These are phyloP conservation scores for Colletotrichum melonis DNA, from an alignment of 2,329 filamentous ascomycete species.

Conservation along the genomic window DNA sequence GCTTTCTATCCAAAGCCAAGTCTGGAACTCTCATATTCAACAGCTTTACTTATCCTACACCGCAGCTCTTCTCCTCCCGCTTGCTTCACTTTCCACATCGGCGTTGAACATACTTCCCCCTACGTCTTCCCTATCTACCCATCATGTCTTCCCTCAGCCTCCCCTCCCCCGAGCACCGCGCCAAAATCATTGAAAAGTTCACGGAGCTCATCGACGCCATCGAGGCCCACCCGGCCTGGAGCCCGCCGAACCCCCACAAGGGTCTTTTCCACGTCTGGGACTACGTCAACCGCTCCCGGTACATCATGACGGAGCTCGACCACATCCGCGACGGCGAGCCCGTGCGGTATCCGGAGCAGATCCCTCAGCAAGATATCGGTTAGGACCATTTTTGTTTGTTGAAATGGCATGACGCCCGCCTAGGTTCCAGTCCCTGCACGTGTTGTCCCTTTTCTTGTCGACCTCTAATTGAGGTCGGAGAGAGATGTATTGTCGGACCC, in stretches of 20 bases:
- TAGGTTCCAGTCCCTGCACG: background rate
- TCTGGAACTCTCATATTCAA: background rate
- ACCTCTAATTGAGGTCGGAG: too few relatives aligned
- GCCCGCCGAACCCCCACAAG: slow-evolving; percentile 41
- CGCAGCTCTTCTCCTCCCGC: background rate
- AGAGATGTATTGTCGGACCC: background rate
- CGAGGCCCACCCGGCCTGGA: slow-evolving; percentile 44
- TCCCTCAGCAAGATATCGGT: slow-evolving; percentile 44
- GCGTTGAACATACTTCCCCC: background rate
- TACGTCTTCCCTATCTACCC: too few relatives aligned
- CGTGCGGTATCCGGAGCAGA: slow-evolving; percentile 49
- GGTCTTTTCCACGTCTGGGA: slow-evolving; percentile 54
- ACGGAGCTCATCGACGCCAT: slow-evolving; percentile 43
- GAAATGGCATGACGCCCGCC: too few relatives aligned
- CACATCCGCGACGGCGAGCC: slow-evolving; percentile 48
- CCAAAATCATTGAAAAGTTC: slow-evolving; percentile 41
- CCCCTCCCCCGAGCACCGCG: slow-evolving; percentile 41
- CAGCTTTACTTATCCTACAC: background rate
- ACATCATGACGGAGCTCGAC: slow-evolving; percentile 55
- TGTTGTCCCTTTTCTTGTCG: too few relatives aligned
- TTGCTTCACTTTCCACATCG: background rate
- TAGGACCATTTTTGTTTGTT: slow-evolving; percentile 25
- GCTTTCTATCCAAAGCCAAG: background rate
- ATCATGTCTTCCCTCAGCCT: slow-evolving; percentile 34
- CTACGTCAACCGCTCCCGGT: slow-evolving; percentile 53